Percentiles rank a stretch among this genome's conserved stretches.
These are phyloP conservation scores for Trichoderma afroharzianum DNA, from an alignment of 2,329 filamentous ascomycete genomes.

Conservation along the genomic window DNA sequence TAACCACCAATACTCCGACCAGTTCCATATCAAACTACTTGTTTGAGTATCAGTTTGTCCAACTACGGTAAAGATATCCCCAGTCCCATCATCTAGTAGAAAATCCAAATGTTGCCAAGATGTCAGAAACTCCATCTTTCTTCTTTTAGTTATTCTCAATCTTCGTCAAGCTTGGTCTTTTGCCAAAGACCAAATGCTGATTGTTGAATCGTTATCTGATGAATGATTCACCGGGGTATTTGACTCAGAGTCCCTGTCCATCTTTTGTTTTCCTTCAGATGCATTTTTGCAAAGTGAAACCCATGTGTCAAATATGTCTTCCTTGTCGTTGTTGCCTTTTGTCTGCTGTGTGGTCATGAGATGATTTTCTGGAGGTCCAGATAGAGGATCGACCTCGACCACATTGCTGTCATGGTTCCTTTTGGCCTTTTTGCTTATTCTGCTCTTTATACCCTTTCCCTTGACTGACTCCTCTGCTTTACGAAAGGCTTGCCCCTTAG, in stretches of 20 bases:
- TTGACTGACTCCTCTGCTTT: constrained; percentile 33
- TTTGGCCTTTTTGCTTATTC: constrained; percentile 36
- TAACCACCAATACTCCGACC: not conserved
- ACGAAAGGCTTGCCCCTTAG: constrained; percentile 14
- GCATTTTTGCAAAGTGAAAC: not conserved
- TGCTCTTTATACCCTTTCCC: constrained; percentile 30
- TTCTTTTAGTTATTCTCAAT: not conserved
- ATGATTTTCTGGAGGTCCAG: not conserved
- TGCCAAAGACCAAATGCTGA: not conserved
- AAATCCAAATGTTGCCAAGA: not conserved
- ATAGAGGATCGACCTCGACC: not conserved
- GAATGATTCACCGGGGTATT: not conserved
- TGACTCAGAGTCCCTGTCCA: not conserved
- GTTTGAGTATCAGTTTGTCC: not conserved
- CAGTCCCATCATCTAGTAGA: not conserved
- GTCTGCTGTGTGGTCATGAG: not conserved
- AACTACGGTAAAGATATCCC: not conserved
- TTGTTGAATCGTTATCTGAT: not conserved
- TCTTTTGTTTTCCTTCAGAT: not conserved
- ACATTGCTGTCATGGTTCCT: not conserved
- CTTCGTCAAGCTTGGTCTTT: not conserved
- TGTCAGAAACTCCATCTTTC: not conserved
- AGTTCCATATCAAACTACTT: not conserved
- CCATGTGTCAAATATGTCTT: not conserved
- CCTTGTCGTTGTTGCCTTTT: not conserved